Evolutionary conservation across 305 asterid species (phyloP).

Genomic region (Fraxinus floribunda): DNA sequence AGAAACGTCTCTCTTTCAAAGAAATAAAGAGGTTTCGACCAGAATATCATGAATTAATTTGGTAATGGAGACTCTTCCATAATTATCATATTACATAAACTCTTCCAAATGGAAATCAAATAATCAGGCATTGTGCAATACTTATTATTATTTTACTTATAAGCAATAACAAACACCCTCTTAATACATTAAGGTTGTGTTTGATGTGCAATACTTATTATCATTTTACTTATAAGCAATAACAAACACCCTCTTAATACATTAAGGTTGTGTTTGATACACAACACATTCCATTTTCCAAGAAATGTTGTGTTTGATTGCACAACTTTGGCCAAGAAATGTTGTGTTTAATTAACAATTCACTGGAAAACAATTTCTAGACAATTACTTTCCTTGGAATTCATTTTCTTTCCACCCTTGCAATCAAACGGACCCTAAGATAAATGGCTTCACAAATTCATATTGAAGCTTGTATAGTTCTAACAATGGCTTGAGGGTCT

Average conservation of each 20-base stretch:
- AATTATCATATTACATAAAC: neutral
- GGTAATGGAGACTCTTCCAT: neutral
- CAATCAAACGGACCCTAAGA: neutral
- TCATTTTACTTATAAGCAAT: no score
- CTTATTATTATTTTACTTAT: neutral
- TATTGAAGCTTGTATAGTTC: conserved; percentile 34
- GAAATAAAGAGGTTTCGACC: neutral
- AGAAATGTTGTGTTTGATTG: no score
- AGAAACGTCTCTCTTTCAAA: neutral
- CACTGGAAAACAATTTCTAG: no score
- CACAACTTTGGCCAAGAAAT: no score
- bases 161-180: neutral
- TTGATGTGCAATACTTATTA: no score
- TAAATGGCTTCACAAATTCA: neutral
- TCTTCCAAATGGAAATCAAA: neutral
- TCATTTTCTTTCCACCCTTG: no score
- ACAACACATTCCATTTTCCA: no score
- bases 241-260: no score
- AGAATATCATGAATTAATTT: neutral
- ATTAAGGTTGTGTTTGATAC: no score
- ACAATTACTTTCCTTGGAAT: no score
- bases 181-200: neutral
- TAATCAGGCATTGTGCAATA: conserved; percentile 5
- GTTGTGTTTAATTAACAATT: no score
- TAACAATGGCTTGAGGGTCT: conserved; percentile 52